Evolutionary conservation across 768 basidiomycete species (phyloP), one percentile per base, ranked within the genome.

Genomic region (Hysterangium stoloniferum): DNA sequence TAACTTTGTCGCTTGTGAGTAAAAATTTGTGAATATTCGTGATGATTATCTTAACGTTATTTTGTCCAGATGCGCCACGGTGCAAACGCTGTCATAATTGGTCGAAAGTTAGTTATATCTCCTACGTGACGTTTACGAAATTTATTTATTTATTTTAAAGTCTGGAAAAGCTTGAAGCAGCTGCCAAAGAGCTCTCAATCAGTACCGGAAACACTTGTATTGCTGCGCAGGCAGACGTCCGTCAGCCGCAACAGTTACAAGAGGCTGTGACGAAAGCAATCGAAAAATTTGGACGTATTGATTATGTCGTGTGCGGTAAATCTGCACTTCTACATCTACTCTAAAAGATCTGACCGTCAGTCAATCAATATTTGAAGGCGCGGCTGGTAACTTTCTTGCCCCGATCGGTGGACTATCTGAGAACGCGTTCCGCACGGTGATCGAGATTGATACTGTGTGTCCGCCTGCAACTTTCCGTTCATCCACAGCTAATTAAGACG

Each of bases 371-470:
- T 24, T 46, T 24, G 24, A 61, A 92, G 90, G 90, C 54, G 93
- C 93, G 34, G 95, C 95, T 53, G 95, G 95, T 2, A 99, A 98
- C 70, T 99, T 97, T 69, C 73, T 99, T 25, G 86, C 86, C 1
- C 85, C 92, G 12, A 88, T 95, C 52, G 78, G 80, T 33, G 78
- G 75, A 1, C 74, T 96, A 53, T 92, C 89, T 2, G 82, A 87
- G 63, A 93, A 92, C 61, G 95, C 82, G 2, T 97, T 97, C 74
- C 78, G 73, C 62, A 92, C 93, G 0, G 94, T 97, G 28, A 74
- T 97, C 52, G 90, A 93, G 62, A 97, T 97, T 58, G 95, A 98
- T 66, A 86, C 90, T 7, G 89, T 88, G 61, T 9, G 79, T 64
- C 35, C 34, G 5, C 33, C 11, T 35, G 50, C 25, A 37, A 33